Conservation (phyloP, 1,139 yeast species). For the Taphrina deformans region DNA sequence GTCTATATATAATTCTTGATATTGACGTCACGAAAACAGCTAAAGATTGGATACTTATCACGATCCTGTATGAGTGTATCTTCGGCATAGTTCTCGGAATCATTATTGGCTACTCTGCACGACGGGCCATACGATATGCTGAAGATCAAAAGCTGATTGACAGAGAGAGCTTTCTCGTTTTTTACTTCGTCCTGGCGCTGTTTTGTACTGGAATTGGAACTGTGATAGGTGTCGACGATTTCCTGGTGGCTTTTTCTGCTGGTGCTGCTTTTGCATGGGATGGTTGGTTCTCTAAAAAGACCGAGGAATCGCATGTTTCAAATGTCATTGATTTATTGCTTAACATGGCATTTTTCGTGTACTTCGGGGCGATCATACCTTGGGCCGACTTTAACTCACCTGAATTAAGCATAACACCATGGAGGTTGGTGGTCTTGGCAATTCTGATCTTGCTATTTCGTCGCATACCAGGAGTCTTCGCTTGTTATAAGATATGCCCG, state of each 20-base stretch:
- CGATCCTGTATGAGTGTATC: slow-evolving; percentile 82
- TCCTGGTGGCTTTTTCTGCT: slow-evolving; percentile 89
- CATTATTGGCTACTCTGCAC: slow-evolving; percentile 69
- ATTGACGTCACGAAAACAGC: slow-evolving; percentile 34
- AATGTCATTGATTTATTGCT: slow-evolving; percentile 83
- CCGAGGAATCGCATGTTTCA: slow-evolving; percentile 89
- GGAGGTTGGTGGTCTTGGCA: slow-evolving; percentile 82
- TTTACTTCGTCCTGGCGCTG: slow-evolving; percentile 80
- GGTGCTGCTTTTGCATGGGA: slow-evolving; percentile 98
- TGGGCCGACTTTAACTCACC: slow-evolving; percentile 79
- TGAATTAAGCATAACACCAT: slow-evolving; percentile 67
- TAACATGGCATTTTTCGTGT: slow-evolving; percentile 78
- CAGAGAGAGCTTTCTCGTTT: slow-evolving; percentile 88
- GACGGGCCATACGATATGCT: slow-evolving; percentile 75
- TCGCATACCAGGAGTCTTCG: slow-evolving; percentile 82
- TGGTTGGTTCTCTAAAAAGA: slow-evolving; percentile 71
- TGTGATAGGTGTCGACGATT: slow-evolving; percentile 87
- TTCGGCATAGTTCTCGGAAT: slow-evolving; percentile 81
- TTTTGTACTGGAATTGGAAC: slow-evolving; percentile 93
- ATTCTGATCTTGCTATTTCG: slow-evolving; percentile 79
- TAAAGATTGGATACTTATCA: slow-evolving; percentile 68
- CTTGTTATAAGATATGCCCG: slow-evolving; percentile 79
- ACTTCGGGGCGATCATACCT: slow-evolving; percentile 91
- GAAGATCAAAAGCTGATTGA: slow-evolving; percentile 76
- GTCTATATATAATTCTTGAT: slow-evolving; percentile 52